Evolutionary conservation across 73 alveolate genomes (phyloP), one percentile per base, ranked within the genome.

Genomic region (Paramecium biaurelia): DNA sequence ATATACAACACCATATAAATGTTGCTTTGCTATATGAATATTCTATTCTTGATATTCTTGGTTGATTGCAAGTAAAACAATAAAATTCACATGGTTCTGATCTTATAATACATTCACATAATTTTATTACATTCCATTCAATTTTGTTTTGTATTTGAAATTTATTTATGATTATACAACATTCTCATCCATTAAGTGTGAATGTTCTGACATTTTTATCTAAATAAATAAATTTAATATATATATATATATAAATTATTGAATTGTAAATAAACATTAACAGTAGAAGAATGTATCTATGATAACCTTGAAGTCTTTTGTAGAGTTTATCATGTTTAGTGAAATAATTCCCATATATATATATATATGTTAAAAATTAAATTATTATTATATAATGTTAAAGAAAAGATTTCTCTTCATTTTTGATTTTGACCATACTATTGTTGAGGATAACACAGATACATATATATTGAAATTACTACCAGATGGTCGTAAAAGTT

Each of bases 361-460:
- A 47, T 79, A 43, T 9, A 79, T 43, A 23, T 79, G 90, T 47
- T 79, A 76, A 79, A 47, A 32, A 34, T 74, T 34, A 11, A 12
- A 74, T 34, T 5, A 74, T 37, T 35, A 74, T 34, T 34, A 74
- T 37, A 37, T 53, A 53, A 79, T 79, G 90, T 79, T 30, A 23
- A 79, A 79, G 56, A 79, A 79, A 47, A 79, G 76, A 47, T 45
- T 20, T 43, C 53, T 89, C 3, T 89, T 70, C 34, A 43, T 89
- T 41, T 89, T 89, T 28, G 94, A 89, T 45, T 89, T 89, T 57
- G 94, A 89, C 23, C 24, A 89, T 34, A 89, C 94, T 15, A 72
- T 89, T 1, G 76, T 89, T 18, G 85, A 89, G 47, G 84, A 89
- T 37, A 89, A 89, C 24, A 89, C 92, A 12, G 94, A 89, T 45